Evolutionary conservation across 352 stramenopile genomes (phyloP).

Genomic region (Globisporangium paddicum): DNA sequence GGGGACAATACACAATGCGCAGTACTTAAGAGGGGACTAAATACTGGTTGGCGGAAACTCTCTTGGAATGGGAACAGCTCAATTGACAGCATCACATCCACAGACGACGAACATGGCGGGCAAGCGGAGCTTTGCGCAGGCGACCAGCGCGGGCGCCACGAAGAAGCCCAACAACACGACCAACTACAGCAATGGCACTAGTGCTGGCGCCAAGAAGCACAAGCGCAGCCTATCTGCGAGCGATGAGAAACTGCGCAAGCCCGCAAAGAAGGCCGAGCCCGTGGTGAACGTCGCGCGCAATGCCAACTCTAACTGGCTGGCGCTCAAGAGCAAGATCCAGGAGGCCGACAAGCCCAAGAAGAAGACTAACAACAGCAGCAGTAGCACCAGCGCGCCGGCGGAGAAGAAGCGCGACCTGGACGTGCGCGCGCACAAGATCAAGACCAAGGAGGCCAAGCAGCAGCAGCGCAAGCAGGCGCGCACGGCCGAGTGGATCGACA

Average conservation of each 20-base stretch:
- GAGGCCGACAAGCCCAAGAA: conserved; percentile 24
- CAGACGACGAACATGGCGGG: conserved; percentile 6
- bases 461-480: conserved; percentile 41
- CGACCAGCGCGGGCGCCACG: conserved; percentile 4
- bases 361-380: not conserved
- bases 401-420: conserved; percentile 38
- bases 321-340: conserved; percentile 72
- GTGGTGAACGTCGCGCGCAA: conserved; percentile 11
- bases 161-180: conserved; percentile 7
- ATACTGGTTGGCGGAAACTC: not conserved
- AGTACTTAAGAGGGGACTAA: no score
- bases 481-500: conserved; percentile 76
- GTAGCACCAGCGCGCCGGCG: not conserved
- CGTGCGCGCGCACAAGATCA: conserved; percentile 33
- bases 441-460: conserved; percentile 44
- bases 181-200: conserved; percentile 4
- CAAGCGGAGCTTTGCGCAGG: conserved; percentile 21
- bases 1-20: no score
- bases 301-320: conserved; percentile 70
- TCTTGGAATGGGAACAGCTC: not conserved
- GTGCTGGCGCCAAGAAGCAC: conserved; percentile 20
- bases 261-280: conserved; percentile 12
- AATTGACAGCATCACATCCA: not conserved
- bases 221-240: conserved; percentile 16
- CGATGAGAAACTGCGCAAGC: conserved; percentile 34